Percentiles rank a stretch among this genome's conserved stretches.
These are phyloP conservation scores for Thymus quinquecostatus DNA, from an alignment of 257 asterid species.

Conservation along the genomic window DNA sequence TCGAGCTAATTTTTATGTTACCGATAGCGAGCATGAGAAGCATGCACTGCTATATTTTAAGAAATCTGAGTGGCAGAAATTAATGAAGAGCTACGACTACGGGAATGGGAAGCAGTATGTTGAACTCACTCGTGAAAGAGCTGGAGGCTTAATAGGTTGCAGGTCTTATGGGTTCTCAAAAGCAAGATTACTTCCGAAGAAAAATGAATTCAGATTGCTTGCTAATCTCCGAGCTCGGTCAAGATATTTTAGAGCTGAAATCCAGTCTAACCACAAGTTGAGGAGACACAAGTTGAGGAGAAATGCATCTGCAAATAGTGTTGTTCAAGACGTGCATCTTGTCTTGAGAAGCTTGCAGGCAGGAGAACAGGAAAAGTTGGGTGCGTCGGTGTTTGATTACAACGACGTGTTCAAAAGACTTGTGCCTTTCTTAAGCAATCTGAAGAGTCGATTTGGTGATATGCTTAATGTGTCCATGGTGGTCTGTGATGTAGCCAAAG, in stretches of 20 bases:
- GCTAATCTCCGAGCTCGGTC: constrained; percentile 86
- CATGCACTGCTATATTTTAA: constrained; percentile 66
- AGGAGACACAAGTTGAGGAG: constrained; percentile 12
- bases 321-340: constrained; percentile 65
- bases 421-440: constrained; percentile 57
- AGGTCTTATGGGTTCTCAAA: constrained; percentile 84
- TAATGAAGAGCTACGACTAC: constrained; percentile 25
- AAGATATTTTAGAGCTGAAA: constrained; percentile 30
- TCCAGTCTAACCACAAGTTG: constrained; percentile 26
- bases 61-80: constrained; percentile 68
- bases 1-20: constrained; percentile 79
- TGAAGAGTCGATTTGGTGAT: constrained; percentile 46
- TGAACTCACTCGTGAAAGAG: constrained; percentile 42
- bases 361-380: constrained; percentile 66
- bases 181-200: constrained; percentile 77
- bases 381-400: constrained; percentile 90
- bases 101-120: too few species aligned
- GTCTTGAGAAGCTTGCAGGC: constrained; percentile 60
- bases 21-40: constrained; percentile 77
- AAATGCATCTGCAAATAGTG: constrained; percentile 64
- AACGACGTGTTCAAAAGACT: constrained; percentile 72
- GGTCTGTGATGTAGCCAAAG: constrained; percentile 85
- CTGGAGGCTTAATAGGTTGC: constrained; percentile 40
- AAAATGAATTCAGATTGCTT: constrained; percentile 68
- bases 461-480: constrained; percentile 61